phyloP scores from a whole-genome alignment of 73 alveolate species.

The Effrenium voratum region DNA sequence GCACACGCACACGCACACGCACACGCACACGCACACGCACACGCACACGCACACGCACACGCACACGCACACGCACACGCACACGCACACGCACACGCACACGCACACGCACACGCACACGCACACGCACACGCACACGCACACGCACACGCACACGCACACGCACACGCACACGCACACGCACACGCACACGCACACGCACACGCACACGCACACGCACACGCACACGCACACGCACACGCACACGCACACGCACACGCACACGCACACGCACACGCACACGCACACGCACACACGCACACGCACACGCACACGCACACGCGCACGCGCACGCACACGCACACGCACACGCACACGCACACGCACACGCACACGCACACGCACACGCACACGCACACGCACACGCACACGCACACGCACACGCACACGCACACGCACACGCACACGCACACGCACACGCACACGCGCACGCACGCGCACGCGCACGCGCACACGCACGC shows the following conservation, averaged over 20 bases:
- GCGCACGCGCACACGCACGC: conserved; percentile 14
- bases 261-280: conserved; percentile 10
- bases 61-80: conserved; percentile 13
- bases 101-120: conserved; percentile 6
- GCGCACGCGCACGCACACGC: background rate
- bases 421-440: background rate
- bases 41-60: conserved; percentile 3
- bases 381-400: background rate
- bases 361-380: background rate
- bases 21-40: background rate
- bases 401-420: conserved; percentile 18
- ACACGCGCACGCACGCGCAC: conserved; percentile 6
- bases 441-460: background rate
- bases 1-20: background rate
- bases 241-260: conserved; percentile 13
- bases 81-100: conserved; percentile 1
- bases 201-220: conserved; percentile 10
- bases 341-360: background rate
- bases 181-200: conserved; percentile 13
- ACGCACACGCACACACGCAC: background rate
- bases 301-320: background rate
- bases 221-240: conserved; percentile 10
- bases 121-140: conserved; percentile 13
- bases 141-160: conserved; percentile 10
- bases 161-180: conserved; percentile 10